Evolutionary conservation across 1,284 basidiomycete genomes (phyloP), one percentile per base, ranked within the genome.

Genomic region (Ceraceosorus guamensis): DNA sequence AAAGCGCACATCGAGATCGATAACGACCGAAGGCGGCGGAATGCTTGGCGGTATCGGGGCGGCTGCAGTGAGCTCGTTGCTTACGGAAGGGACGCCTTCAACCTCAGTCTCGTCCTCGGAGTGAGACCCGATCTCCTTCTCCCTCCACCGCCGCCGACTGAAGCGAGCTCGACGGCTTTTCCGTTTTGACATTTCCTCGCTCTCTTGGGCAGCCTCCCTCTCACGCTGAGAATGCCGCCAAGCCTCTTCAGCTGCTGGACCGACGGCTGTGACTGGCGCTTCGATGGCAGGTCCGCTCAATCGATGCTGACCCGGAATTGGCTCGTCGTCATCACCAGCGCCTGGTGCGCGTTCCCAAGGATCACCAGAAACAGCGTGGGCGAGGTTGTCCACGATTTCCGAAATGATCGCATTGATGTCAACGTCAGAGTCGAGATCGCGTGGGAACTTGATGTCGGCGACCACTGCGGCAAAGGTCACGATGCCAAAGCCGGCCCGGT

Each of bases 381-480:
- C 66, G 33, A 97, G 86, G 51, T 89, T 90, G 65, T 91, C 88
- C 1, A 90, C 87, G 57, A 97, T 87, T 76, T 95, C 90, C 45
- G 83, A 87, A 11, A 98, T 83, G 66, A 98, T 83, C n/a, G 83
- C 86, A 33, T 77, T 77, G 50, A 78, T 73, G 69, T 92, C 87
- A 63, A 97, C 81, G 62, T 87, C 85, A 51, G 86, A 85, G 53
- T 84, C 81, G 7, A 85, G 83, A 67, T 91, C 86, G 24, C 85
- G 84, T 11, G 95, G 92, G 78, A 99, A 96, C 73, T 92, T 91
- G 78, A 99, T 91, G 78, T 99, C 93, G 16, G 97, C 83, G 3
- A 99, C 95, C 3, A 91, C 88, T 61, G 56, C 18, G 13, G 47
- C 46, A 6, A 24, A 24, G 24, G 24, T 24, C 24, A 24, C 24